phyloP scores from a whole-genome alignment of 2,329 filamentous ascomycete species.

The Botryotinia convoluta region DNA sequence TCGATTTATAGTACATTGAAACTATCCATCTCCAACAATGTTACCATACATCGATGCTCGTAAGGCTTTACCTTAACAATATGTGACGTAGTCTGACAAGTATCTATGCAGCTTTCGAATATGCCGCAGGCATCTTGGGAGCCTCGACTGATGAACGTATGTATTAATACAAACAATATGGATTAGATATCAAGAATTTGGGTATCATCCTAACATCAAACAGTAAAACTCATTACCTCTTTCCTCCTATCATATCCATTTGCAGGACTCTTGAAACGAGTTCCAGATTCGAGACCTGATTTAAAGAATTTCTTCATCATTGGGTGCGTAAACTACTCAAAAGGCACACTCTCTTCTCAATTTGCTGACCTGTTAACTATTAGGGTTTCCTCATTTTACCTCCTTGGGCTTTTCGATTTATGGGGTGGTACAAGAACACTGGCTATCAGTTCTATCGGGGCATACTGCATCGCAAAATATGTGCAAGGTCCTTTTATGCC shows the following conservation, averaged over 20 bases:
- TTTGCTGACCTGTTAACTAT: constrained; percentile 21
- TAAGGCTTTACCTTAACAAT: constrained; percentile 37
- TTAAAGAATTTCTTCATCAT: constrained; percentile 89
- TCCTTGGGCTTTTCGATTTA: constrained; percentile 89
- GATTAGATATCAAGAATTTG: not conserved
- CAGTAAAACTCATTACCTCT: constrained; percentile 89
- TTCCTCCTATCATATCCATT: constrained; percentile 92
- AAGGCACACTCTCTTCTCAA: not conserved
- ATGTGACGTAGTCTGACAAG: constrained; percentile 30
- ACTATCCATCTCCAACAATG: constrained; percentile 44
- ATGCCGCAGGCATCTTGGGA: constrained; percentile 55
- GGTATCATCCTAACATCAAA: constrained; percentile 21
- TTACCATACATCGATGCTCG: constrained; percentile 62
- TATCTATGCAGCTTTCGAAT: constrained; percentile 54
- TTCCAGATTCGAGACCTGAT: constrained; percentile 80
- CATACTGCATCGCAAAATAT: constrained; percentile 80
- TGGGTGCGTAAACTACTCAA: constrained; percentile 48
- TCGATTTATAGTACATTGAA: not conserved
- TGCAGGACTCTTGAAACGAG: constrained; percentile 80
- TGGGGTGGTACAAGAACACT: constrained; percentile 83
- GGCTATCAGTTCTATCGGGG: constrained; percentile 71
- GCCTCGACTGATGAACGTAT: constrained; percentile 64
- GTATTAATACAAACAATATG: constrained; percentile 25
- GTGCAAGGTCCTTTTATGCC: constrained; percentile 92
- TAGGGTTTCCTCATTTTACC: constrained; percentile 81